Evolutionary conservation across 169 alveolate species (phyloP), one percentile per base, ranked within the genome.

Genomic region (Hepatocystis sp.): DNA sequence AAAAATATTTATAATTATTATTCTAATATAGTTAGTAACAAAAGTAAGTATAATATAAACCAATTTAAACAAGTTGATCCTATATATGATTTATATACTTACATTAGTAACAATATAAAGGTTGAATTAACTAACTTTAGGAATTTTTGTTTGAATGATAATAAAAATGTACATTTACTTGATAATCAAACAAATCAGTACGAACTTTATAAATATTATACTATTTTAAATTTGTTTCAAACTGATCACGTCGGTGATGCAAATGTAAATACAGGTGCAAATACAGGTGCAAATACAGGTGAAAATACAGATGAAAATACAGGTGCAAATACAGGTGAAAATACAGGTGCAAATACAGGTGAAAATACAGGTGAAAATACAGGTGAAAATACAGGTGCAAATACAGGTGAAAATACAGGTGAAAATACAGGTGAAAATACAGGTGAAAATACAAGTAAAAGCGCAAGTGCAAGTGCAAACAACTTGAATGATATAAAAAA

Each of bases 51-150:
- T n/a, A n/a, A n/a, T n/a, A n/a, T n/a, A n/a, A 39, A 46, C 17
- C 5, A 27, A 17, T 15, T 10, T 30, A 51, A 49, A 30, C 67
- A 32, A 5, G 28, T 4, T 19, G 89, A 81, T 28, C 25, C 34
- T 30, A 65, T 63, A 4, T 65, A 15, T 11, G 89, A 81, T 11
- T 5, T 81, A 2, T 32, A 66, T 5, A 34, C 44, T 19, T 81
- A 46, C 19, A 25, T 81, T 17, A 15, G 11, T 13, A 63, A 81
- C 1, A 17, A 63, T 17, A 15, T 81, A 13, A 19, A 64, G 4
- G 84, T 81, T 39, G 11, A 61, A 5, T 28, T 81, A 51, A 61
- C 84, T 17, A 65, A 32, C 15, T 81, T 64, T 23, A 52, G 63
- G 23, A 81, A 81, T 63, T 28, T 40, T 1, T 81, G 89, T 36